Evolutionary conservation across 805 yeast species (phyloP), one percentile per base, ranked within the genome.

Genomic region (Lipomyces japonicus): DNA sequence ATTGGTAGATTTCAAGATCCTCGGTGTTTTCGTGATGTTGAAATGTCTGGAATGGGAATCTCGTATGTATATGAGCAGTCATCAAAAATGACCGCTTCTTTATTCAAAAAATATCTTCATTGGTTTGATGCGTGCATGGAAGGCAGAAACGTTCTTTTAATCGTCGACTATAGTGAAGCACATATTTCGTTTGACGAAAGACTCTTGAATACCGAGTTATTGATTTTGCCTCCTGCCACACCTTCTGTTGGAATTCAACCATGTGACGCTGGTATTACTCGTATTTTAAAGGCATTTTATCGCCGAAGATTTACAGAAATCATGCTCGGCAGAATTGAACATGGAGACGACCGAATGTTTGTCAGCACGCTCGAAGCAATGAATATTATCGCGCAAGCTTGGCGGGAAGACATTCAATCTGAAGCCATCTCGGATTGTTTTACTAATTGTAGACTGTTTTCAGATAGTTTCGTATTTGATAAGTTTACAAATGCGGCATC

Each of bases 121-220:
- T 54, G 57, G 58, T 52, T 54, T 38, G 58, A 54, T 25, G 30
- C 6, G 4, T 31, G 19, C 25, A 54, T 54, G 56, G 31, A 19
- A 5, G 55, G 55, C 9, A 57, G 58, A 12, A 40, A 48, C 3
- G 57, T 50, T 23, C 26, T 54, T 23, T 36, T 54, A 24, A 42
- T 54, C 19, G 53, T 53, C 10, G 58, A 54, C 47, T 44, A 47
- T 28, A 37, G 48, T 21, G 42, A 36, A 7, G 45, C 50, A n/a
- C 58, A 54, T 31, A n/a, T 45, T 24, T 30, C 39, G 14, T 23
- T 36, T 22, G 51, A 39, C n/a, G 19, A 34, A 6, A 30, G 12
- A 35, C 37, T 54, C 12, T 3, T 25, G 14, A 46, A 54, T 30
- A 51, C 53, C 3, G 58, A 54, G 30, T 36, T 54, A 6, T 6